phyloP scores from a whole-genome alignment of 2,329 filamentous ascomycete genomes.

The Conoideocrella luteorostrata region DNA sequence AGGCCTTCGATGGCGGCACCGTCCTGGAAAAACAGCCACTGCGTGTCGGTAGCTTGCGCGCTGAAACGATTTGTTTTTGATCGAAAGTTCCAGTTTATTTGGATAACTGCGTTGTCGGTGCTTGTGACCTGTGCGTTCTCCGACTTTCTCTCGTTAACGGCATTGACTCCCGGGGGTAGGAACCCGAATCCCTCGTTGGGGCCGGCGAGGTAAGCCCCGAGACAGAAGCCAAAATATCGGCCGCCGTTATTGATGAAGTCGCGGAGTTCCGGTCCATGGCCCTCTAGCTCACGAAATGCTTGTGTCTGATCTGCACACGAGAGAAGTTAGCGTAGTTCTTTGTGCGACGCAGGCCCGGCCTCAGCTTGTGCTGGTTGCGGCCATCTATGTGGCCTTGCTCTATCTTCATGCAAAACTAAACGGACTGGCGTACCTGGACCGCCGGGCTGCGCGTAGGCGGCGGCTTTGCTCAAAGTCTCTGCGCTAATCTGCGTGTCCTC shows the following conservation, averaged over 20 bases:
- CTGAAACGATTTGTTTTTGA: background rate
- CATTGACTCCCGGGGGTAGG: conserved; percentile 11
- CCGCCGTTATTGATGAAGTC: conserved; percentile 18
- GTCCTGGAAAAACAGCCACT: conserved; percentile 23
- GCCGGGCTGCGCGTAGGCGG: conserved; percentile 15
- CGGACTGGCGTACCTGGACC: conserved; percentile 15
- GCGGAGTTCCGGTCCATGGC: conserved; percentile 9
- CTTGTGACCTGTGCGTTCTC: conserved; percentile 13
- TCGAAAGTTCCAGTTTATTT: conserved; percentile 19
- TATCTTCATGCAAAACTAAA: too few species aligned
- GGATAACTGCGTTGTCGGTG: conserved; percentile 15
- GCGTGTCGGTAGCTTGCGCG: conserved; percentile 10
- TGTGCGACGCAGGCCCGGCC: too few species aligned
- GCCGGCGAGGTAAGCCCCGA: conserved; percentile 21
- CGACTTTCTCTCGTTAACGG: conserved; percentile 9
- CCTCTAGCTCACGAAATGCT: conserved; percentile 13
- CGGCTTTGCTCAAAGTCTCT: conserved; percentile 10
- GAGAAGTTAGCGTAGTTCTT: background rate
- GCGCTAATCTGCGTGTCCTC: conserved; percentile 12
- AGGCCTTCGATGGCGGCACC: conserved; percentile 14
- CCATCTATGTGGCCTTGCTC: too few species aligned
- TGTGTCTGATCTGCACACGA: conserved; percentile 12
- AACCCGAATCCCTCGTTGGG: conserved; percentile 15
- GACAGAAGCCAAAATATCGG: conserved; percentile 20
- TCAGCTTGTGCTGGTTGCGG: too few species aligned